Conservation (phyloP, 345 rosid species). For the Lepidium africanum region DNA sequence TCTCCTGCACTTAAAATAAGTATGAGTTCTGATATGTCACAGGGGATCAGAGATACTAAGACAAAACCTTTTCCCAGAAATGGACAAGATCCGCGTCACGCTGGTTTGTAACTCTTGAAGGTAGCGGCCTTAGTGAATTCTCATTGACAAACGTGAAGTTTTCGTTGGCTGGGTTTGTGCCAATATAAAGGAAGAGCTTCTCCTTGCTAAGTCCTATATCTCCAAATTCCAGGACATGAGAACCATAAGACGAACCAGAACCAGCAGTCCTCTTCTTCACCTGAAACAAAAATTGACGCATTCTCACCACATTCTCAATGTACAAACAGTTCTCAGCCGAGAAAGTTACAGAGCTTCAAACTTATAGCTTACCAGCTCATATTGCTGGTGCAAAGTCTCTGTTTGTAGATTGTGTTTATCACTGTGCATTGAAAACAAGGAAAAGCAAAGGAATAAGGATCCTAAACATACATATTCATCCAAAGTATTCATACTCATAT, state of each 20-base stretch:
- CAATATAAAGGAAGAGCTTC: slow-evolving; percentile 53
- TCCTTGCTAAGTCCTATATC: slow-evolving; percentile 52
- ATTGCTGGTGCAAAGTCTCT: slow-evolving; percentile 74
- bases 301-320: neutral
- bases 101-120: slow-evolving; percentile 69
- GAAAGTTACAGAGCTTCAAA: neutral
- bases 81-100: slow-evolving; percentile 93
- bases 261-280: slow-evolving; percentile 65
- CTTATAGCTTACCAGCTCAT: slow-evolving; percentile 49
- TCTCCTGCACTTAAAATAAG: neutral
- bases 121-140: slow-evolving; percentile 40
- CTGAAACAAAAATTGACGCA: slow-evolving; percentile 32
- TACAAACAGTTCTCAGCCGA: neutral
- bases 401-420: slow-evolving; percentile 64
- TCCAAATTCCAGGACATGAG: slow-evolving; percentile 94
- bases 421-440: slow-evolving; percentile 35
- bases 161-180: slow-evolving; percentile 89
- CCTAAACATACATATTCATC: neutral
- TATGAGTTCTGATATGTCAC: neutral
- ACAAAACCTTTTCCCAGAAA: slow-evolving; percentile 84
- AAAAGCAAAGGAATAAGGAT: neutral
- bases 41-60: neutral
- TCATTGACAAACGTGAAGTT: slow-evolving; percentile 60
- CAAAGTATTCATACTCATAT: neutral
- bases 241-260: slow-evolving; percentile 46